phyloP scores from a whole-genome alignment of 306 rosid species.

The Lithocarpus polystachyus region DNA sequence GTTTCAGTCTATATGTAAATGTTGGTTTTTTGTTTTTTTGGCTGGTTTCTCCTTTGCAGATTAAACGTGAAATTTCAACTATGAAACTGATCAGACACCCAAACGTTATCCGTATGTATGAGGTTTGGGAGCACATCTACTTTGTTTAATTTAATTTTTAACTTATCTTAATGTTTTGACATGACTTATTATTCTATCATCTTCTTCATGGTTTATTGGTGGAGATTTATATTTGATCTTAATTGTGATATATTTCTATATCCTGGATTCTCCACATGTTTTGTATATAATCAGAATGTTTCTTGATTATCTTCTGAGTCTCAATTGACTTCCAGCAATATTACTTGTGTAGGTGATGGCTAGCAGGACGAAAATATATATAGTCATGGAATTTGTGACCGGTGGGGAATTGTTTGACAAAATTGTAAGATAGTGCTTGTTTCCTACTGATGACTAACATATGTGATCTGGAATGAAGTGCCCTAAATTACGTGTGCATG shows the following conservation, averaged over 20 bases:
- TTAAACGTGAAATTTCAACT: conserved; percentile 92
- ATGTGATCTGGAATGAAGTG: background rate
- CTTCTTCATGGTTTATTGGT: background rate
- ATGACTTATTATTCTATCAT: background rate
- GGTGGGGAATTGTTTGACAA: conserved; percentile 93
- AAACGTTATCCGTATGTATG: conserved; percentile 85
- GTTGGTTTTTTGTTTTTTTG: background rate
- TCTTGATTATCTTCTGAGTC: conserved; percentile 14
- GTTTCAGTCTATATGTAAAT: background rate
- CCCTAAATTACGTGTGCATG: background rate
- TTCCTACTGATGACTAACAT: conserved; percentile 1
- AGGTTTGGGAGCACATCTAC: conserved; percentile 52
- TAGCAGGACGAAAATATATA: conserved; percentile 90
- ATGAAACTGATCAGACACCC: conserved; percentile 95
- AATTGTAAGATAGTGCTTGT: conserved; percentile 61
- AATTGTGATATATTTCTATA: conserved; percentile 6
- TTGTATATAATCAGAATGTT: background rate
- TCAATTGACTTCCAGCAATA: conserved; percentile 23
- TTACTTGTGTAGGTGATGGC: conserved; percentile 80
- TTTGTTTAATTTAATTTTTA: background rate
- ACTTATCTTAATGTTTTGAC: background rate
- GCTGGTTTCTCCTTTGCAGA: conserved; percentile 46
- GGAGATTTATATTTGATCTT: background rate
- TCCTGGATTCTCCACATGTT: conserved; percentile 15
- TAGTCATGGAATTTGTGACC: conserved; percentile 84